Conservation (phyloP, 305 asterid genomes). For the Fraxinus xanthoxyloides region DNA sequence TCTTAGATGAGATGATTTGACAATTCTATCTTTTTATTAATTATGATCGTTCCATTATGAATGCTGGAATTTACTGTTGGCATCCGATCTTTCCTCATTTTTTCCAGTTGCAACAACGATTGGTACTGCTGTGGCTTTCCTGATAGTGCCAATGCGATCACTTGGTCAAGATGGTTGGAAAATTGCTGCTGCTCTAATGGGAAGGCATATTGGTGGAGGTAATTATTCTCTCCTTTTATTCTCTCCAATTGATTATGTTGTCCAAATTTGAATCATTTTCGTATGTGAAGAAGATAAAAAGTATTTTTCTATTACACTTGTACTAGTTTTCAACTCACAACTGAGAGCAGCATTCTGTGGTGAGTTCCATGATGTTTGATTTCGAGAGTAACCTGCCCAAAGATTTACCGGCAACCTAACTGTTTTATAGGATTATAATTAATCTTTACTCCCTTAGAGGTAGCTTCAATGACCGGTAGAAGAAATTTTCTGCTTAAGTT, state of each 20-base stretch:
- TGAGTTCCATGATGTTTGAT: neutral
- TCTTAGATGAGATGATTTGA: neutral
- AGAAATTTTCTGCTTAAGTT: neutral
- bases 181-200: constrained; percentile 97
- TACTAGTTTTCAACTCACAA: neutral
- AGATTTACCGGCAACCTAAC: neutral
- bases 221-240: neutral
- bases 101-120: constrained; percentile 78
- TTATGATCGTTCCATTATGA: neutral
- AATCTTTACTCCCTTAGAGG: neutral
- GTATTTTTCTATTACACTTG: neutral
- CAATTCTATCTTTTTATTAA: neutral
- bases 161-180: constrained; percentile 89
- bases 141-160: constrained; percentile 80
- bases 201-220: constrained; percentile 99
- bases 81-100: neutral
- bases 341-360: neutral
- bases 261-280: neutral
- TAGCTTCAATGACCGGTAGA: neutral
- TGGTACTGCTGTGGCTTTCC: constrained; percentile 73
- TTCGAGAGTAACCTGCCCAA: neutral
- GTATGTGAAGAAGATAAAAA: neutral
- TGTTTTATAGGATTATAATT: neutral
- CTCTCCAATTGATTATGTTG: neutral
- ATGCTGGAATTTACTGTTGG: neutral